Evolutionary conservation across 495 filamentous ascomycete genomes (phyloP), one percentile per base, ranked within the genome.

Genomic region (Friedmanniomyces endolithicus): DNA sequence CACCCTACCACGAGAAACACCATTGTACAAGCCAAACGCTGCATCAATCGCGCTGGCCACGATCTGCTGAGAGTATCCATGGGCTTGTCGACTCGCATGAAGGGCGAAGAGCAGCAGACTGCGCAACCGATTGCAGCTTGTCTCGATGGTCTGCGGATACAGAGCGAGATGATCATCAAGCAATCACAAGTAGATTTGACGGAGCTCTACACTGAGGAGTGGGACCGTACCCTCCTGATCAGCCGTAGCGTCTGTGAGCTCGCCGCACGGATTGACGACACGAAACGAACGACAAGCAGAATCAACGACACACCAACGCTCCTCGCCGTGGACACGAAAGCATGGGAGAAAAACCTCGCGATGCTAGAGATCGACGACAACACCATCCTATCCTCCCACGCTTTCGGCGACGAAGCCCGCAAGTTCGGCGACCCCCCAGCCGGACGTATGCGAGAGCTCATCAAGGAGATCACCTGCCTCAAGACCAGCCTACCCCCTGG

Each of bases 401-500:
- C 17, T 20, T 70, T 41, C 39, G 48, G 52, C 1, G 22, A 35
- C 1, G 50, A 65, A 1, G 66, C 68, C 0, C 20, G 31, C 12
- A 19, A 14, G 1, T 51, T 67, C 16, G 20, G 14, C 12, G 45
- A 40, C 24, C 34, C 64, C 0, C 40, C 50, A 6, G 47, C 34
- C 2, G 66, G 63, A 20, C 75, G 77, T 6, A 75, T 81, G 74
- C 73, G 70, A 55, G 67, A 69, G 19, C 58, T 83, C 23, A 67
- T 75, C 14, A 74, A 72, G 1, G 78, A 84, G 56, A 43, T 80
- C 33, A 67, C 75, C 1, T 71, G 67, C 0, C 64, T 82, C 37
- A 68, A 68, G 29, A 73, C 75, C 2, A 70, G 70, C 19, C 68
- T 84, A 0, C 78, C 80, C 0, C 68, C 74, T 11, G 78, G 79